Conservation (phyloP, 257 asterid species). For the Nicotiana sylvestris region DNA sequence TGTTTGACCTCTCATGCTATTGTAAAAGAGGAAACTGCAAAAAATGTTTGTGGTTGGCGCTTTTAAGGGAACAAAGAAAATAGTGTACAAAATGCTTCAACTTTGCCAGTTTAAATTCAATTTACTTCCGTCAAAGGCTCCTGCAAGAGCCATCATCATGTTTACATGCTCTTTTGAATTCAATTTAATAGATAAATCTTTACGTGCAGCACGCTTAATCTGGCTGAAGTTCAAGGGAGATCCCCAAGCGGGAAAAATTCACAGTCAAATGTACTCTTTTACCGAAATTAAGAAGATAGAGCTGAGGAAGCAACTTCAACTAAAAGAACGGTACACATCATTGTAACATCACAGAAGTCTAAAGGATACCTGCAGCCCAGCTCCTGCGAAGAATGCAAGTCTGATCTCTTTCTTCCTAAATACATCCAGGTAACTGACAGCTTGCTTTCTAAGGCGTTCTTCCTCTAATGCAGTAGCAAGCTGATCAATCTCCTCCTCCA, state of each 20-base stretch:
- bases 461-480: slow-evolving; percentile 74
- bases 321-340: neutral
- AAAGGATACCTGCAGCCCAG: slow-evolving; percentile 75
- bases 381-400: slow-evolving; percentile 90
- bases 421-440: slow-evolving; percentile 59
- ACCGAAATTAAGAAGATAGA: neutral
- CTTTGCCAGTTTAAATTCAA: neutral
- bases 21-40: neutral
- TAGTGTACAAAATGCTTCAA: neutral
- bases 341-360: neutral
- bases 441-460: slow-evolving; percentile 49
- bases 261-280: neutral
- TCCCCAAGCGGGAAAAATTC: neutral
- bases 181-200: neutral
- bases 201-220: neutral
- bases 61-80: neutral
- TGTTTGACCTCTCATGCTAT: neutral
- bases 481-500: slow-evolving; percentile 82
- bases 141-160: neutral
- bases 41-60: neutral
- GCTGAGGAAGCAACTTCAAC: neutral
- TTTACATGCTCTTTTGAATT: neutral
- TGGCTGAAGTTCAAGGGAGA: neutral
- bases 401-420: slow-evolving; percentile 63
- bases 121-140: neutral